Conservation (phyloP, 257 asterid species). For the Solanum appendiculatum region DNA sequence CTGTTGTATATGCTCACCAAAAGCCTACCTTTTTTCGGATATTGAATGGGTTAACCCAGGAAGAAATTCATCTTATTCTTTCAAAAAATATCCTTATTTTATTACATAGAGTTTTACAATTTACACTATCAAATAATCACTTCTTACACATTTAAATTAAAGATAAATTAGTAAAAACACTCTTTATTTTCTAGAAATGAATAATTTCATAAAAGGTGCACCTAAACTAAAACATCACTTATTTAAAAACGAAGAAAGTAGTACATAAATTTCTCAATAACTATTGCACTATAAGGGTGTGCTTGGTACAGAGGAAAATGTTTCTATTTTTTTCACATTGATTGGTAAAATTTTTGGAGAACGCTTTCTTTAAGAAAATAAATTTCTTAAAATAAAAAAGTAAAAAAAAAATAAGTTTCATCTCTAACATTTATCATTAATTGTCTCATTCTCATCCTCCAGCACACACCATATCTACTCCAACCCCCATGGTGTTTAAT, state of each 20-base stretch:
- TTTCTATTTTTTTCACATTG: neutral
- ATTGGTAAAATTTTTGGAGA: neutral
- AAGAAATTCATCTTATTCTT: too few species aligned
- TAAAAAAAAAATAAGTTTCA: neutral
- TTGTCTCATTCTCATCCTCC: neutral
- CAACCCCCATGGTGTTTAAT: neutral
- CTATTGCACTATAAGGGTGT: neutral
- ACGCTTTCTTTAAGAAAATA: neutral
- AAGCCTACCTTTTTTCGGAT: too few species aligned
- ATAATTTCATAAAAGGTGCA: too few species aligned
- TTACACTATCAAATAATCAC: too few species aligned
- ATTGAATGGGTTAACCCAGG: too few species aligned
- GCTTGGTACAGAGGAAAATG: neutral
- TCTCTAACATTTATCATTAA: neutral
- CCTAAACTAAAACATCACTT: too few species aligned
- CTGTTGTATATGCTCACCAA: too few species aligned
- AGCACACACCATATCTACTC: neutral
- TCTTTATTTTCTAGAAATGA: too few species aligned
- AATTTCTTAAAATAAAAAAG: neutral
- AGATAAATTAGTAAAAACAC: too few species aligned
- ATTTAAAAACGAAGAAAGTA: neutral
- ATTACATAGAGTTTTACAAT: too few species aligned
- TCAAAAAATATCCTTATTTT: too few species aligned
- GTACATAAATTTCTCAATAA: neutral
- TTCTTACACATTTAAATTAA: too few species aligned